Evolutionary conservation across 768 basidiomycete species (phyloP).

Genomic region (Agaricus blazei): DNA sequence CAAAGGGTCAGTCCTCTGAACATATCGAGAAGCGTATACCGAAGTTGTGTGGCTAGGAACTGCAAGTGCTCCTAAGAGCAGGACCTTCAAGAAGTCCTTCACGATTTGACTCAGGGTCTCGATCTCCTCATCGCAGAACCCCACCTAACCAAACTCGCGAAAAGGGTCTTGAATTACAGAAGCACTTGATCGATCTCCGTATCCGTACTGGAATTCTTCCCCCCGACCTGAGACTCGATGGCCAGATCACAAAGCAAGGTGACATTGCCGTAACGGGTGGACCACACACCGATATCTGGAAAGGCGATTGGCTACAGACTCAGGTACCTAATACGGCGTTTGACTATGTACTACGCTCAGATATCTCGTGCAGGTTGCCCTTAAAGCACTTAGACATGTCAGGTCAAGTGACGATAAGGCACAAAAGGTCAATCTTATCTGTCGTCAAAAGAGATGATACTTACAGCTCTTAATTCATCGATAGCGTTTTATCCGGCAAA

Average conservation of each 20-base stretch:
- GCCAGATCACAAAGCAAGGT: constrained; percentile 38
- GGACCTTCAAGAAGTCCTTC: not conserved
- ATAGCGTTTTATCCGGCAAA: constrained; percentile 54
- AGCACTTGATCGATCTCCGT: not conserved
- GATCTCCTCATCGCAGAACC: constrained; percentile 18
- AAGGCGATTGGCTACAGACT: constrained; percentile 49
- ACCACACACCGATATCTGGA: constrained; percentile 48
- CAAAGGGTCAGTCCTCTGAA: constrained; percentile 33
- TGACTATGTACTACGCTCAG: not conserved
- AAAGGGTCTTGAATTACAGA: not conserved
- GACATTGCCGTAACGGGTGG: constrained; percentile 46
- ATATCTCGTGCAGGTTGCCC: constrained; percentile 38
- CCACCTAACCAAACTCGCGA: constrained; percentile 28
- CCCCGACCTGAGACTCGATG: constrained; percentile 43
- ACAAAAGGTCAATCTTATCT: constrained; percentile 26
- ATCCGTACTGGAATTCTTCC: constrained; percentile 41
- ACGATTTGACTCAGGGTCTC: constrained; percentile 7
- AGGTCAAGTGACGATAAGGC: constrained; percentile 37
- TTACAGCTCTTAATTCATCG: not conserved
- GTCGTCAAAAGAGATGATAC: not conserved
- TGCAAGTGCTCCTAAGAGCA: not conserved
- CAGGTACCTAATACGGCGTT: constrained; percentile 28
- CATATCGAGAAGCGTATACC: not conserved
- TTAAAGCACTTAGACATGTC: constrained; percentile 48
- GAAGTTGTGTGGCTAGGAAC: not conserved